phyloP scores from a whole-genome alignment of 345 rosid genomes.

The Eucalyptus curtisii region DNA sequence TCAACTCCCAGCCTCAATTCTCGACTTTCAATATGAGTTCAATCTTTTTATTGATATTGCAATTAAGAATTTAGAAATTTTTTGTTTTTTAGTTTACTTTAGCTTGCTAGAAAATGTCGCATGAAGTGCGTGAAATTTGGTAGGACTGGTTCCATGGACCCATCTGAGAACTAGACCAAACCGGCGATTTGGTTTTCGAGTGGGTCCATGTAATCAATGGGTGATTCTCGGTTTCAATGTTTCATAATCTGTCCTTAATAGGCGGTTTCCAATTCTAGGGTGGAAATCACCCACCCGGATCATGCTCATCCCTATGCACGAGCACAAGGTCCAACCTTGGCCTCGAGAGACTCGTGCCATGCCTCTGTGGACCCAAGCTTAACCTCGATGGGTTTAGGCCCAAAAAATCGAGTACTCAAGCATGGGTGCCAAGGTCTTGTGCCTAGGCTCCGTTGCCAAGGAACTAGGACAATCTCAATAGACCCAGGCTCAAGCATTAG shows the following conservation, averaged over 20 bases:
- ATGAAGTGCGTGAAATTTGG: no score
- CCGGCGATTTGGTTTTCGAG: rapidly evolving
- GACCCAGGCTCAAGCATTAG: not conserved
- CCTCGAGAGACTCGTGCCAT: not conserved
- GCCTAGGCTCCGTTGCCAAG: not conserved
- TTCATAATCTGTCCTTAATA: rapidly evolving
- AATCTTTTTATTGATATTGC: no score
- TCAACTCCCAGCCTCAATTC: no score
- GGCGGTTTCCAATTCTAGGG: rapidly evolving
- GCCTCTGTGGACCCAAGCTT: not conserved
- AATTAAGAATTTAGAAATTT: no score
- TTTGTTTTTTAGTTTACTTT: no score
- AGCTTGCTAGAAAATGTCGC: no score
- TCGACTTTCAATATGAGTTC: no score
- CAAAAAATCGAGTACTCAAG: not conserved
- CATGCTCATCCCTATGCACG: rapidly evolving
- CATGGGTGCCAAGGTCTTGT: not conserved
- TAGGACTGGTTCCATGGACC: rapidly evolving
- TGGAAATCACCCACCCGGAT: rapidly evolving
- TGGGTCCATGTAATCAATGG: no score
- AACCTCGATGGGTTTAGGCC: not conserved
- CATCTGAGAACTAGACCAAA: rapidly evolving
- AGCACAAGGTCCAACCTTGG: not conserved
- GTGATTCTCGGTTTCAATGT: no score
- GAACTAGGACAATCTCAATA: not conserved